Evolutionary conservation across 2,329 filamentous ascomycete species (phyloP).

Genomic region (Phyllosticta citribraziliensis): DNA sequence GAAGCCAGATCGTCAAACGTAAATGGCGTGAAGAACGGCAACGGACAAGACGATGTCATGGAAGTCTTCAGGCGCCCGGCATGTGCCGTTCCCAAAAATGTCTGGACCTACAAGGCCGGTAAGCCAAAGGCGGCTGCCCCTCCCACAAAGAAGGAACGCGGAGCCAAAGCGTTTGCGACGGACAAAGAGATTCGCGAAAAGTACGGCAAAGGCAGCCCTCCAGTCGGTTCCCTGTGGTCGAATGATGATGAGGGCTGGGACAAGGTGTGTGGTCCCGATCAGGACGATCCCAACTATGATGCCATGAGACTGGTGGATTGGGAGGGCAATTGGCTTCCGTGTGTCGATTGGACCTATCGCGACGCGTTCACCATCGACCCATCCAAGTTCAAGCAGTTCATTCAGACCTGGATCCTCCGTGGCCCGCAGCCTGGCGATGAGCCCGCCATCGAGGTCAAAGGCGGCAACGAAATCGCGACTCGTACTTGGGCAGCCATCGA

Average conservation of each 20-base stretch:
- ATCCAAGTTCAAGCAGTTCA: conserved; percentile 9
- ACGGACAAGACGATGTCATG: not conserved
- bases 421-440: not conserved
- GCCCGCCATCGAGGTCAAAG: not conserved
- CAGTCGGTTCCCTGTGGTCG: not conserved
- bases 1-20: not conserved
- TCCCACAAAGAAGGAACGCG: not conserved
- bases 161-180: not conserved
- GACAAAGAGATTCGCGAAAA: conserved; percentile 9
- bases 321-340: conserved; percentile 36
- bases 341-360: conserved; percentile 13
- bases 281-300: conserved; percentile 14
- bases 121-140: not conserved
- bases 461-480: conserved; percentile 3
- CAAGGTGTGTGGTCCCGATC: not conserved
- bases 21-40: not conserved
- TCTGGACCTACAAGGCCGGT: not conserved
- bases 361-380: not conserved
- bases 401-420: not conserved
- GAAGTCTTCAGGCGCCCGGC: not conserved
- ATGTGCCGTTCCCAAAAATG: not conserved
- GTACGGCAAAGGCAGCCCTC: not conserved
- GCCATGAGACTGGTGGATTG: conserved; percentile 32
- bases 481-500: not conserved
- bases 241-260: not conserved